A percentile compares a stretch with the other conserved stretches of the same genome.
Conservation (phyloP, 129 eudicot genomes). For the Heracleum sosnowskyi region DNA sequence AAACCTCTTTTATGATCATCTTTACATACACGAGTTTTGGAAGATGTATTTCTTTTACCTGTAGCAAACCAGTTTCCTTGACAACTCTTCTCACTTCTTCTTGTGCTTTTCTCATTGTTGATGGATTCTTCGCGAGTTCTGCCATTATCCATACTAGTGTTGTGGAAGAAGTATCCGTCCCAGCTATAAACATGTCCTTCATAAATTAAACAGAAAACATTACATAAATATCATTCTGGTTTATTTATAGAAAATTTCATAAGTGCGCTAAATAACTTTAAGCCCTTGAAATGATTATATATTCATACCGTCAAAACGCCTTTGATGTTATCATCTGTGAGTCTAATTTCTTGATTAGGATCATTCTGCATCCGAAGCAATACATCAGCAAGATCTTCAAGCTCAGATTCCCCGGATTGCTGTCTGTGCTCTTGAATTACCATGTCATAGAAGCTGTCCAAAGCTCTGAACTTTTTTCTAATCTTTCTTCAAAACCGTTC, state of each 20-base stretch:
- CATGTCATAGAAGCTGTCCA: slow-evolving; percentile 20
- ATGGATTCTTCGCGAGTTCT: too few species aligned
- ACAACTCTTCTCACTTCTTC: slow-evolving; percentile 10
- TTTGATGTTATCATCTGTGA: neutral
- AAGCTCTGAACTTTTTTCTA: slow-evolving; percentile 18
- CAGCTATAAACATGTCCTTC: slow-evolving; percentile 11
- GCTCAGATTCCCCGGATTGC: neutral
- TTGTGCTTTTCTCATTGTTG: slow-evolving; percentile 17
- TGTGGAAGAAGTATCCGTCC: too few species aligned
- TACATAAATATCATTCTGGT: too few species aligned
- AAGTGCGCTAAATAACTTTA: too few species aligned
- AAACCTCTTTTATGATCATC: slow-evolving; percentile 14
- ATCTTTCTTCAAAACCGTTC: slow-evolving; percentile 15
- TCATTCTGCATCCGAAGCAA: neutral
- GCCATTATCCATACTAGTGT: too few species aligned
- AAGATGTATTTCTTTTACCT: neutral
- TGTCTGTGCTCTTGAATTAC: slow-evolving; percentile 16
- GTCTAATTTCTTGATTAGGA: neutral
- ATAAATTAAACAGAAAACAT: neutral
- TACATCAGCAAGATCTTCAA: neutral
- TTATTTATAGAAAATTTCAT: neutral
- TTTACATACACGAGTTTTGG: slow-evolving; percentile 14
- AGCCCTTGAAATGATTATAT: neutral
- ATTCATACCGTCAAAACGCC: neutral
- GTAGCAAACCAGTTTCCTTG: neutral